Base-by-base conservation (phyloP, 208 protist genomes). In the Crithidia bombi region DNA sequence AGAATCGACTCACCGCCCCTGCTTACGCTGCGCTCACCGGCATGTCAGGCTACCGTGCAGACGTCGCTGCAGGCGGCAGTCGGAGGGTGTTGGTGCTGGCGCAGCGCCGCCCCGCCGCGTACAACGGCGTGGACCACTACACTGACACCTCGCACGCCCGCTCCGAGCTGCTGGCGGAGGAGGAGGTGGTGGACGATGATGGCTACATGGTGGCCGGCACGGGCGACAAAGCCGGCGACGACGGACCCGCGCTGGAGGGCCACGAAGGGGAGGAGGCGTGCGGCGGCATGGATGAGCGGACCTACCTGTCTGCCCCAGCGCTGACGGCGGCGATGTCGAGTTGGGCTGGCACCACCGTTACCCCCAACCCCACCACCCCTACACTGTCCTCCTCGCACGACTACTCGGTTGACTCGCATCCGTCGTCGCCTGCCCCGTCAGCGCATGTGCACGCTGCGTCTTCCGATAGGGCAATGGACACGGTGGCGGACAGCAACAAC, bases 131-230 rank as follows among this genome's bases (percentile, higher is more conserved):
- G 6, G 43, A 54, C 7, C 58, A 50, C 30, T 65, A 54, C 44
- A 51, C 44, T 11, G 58, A 65, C 44, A 30, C 44, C 43, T 2
- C 58, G n/a, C 44, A 54, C 26, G 23, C 44, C 14, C 44, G 30
- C n/a, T 12, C 15, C 5, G 32, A 23, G 19, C 14, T n/a, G 30
- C 25, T n/a, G 17, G 26, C 3, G 30, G 5, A 26, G 26, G 58
- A 65, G 12, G 58, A 21, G 25, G 38, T 54, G 41, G 28, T 65
- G 30, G 32, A 41, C 17, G 44, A 32, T 7, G 44, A 65, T n/a
- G 58, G 30, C 10, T 65, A 41, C 32, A 50, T 65, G 25, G 41
- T 65, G 5, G 58, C 58, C 6, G 58, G 44, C 44, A 65, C 58
- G 9, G 58, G 44, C 14, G 58, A 54, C 44, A 65, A 51, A n/a